Base-by-base conservation (phyloP, 495 filamentous ascomycete genomes). In the Penicillium mononematosum region DNA sequence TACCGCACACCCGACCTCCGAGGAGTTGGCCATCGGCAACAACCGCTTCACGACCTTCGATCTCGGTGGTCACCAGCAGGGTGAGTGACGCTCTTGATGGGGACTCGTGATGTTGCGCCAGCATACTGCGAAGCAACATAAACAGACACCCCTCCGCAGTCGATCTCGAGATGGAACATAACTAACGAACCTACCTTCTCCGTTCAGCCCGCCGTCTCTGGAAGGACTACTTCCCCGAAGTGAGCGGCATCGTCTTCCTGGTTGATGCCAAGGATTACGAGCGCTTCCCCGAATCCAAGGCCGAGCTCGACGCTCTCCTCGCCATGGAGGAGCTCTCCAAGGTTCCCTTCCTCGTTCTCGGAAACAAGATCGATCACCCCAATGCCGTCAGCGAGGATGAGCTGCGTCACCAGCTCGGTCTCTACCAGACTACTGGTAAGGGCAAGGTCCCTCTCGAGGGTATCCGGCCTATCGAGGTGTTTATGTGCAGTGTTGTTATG, bases 401-500 rank as follows among this genome's bases (percentile, higher is more conserved):
- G 75, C 83, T 97, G 62, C 83, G 94, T 64, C 84, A 91, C 70
- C 87, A 91, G 70, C 78, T 98, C 49, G 94, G 94, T 53, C 74
- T 98, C 67, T 96, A 91, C 75, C 91, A 97, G 78, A 98, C 92
- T 29, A 97, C 94, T 53, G 94, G 95, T 62, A 98, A 98, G 84
- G 93, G 92, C 74, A 97, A 94, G 83, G 88, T 96, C 53, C 91
- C 90, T 55, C 81, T 96, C 62, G 93, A 98, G 78, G 90, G 89
- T 25, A 95, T 96, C 74, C 81, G 94, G 57, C 92, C 94, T 12
- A 94, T 98, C 69, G 94, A 98, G 83, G 88, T 97, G 49, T 97
- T 97, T 77, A 96, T 97, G 93, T 97, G 92, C 83, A 93, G 89
- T 66, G 91, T 97, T 67, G 91, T 96, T 53, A 96, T 96, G 94